Evolutionary conservation across 2,329 filamentous ascomycete genomes (phyloP), one percentile per base, ranked within the genome.

Genomic region (Verticillium klebahnii): DNA sequence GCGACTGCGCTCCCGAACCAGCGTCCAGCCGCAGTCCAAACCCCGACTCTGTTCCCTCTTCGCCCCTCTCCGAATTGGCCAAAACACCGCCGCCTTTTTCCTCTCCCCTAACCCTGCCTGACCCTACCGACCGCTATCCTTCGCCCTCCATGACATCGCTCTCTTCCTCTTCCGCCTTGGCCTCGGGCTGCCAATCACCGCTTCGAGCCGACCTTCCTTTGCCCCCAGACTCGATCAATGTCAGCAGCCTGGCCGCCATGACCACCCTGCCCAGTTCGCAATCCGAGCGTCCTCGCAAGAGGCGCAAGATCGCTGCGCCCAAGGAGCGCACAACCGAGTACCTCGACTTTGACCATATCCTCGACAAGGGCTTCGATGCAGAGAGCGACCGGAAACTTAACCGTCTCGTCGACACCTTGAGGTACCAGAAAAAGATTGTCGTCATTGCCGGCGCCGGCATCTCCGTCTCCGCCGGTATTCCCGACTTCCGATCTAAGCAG

Each of bases 401-500:
- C 64, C 85, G 88, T 61, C 80, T 99, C 34, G 78, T 93, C 55
- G 85, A 88, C 54, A 89, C 88, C 29, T 77, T 99, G 61, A 89
- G 90, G 70, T 93, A 91, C 72, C 95, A 95, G 81, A 91, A 93
- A 78, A 97, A 97, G 80, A 96, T 99, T 72, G 92, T 99, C 37
- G 92, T 98, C 59, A 91, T 99, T 73, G 95, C 94, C 56, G 95
- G 95, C 62, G 95, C 95, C 66, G 95, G 95, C 65, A 99, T 99
- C 70, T 98, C 95, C 45, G 95, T 97, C 59, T 94, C 94, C 60
- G 94, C 95, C 68, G 95, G 95, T 65, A 96, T 99, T 70, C 95
- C 95, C 69, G 95, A 99, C 75, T 99, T 99, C 71, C 92, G 95
- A 67, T 99, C 95, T 5, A 89, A 91, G 12, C 89, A 88, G 63